phyloP scores from a whole-genome alignment of 352 stramenopile species.

The Phytophthora idaei region DNA sequence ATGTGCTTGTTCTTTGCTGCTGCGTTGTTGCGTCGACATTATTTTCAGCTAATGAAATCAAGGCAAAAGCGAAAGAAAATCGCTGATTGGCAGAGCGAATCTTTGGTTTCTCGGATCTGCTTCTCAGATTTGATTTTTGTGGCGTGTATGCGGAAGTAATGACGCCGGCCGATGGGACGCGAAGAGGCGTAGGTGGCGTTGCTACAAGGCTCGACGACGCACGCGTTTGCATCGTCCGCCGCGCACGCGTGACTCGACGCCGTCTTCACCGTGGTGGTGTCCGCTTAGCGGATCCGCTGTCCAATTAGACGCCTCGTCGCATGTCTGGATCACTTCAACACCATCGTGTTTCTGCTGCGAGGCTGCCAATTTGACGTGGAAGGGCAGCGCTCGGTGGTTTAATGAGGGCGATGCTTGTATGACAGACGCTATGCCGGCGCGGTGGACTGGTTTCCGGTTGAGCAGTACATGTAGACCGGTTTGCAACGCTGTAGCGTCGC shows the following conservation, averaged over 20 bases:
- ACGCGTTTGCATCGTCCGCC: background rate
- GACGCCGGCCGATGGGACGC: background rate
- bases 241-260: slow-evolving; percentile 7
- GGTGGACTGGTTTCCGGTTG: no score
- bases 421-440: no score
- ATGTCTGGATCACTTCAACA: no score
- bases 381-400: no score
- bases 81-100: slow-evolving; percentile 16
- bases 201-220: background rate
- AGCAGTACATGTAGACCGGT: no score
- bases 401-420: no score
- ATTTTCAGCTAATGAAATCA: slow-evolving; percentile 1
- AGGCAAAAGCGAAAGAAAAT: background rate
- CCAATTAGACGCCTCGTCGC: no score
- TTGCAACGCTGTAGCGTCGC: no score
- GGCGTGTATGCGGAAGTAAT: slow-evolving; percentile 1
- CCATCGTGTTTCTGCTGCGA: no score
- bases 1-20: slow-evolving; percentile 27
- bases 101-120: slow-evolving; percentile 3
- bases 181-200: background rate
- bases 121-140: slow-evolving; percentile 1
- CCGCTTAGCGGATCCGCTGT: no score
- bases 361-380: no score
- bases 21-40: slow-evolving; percentile 1
- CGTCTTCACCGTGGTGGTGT: slow-evolving; percentile 7